These are phyloP conservation scores for Gossypium australe DNA, from an alignment of 345 rosid species.

Conservation along the genomic window DNA sequence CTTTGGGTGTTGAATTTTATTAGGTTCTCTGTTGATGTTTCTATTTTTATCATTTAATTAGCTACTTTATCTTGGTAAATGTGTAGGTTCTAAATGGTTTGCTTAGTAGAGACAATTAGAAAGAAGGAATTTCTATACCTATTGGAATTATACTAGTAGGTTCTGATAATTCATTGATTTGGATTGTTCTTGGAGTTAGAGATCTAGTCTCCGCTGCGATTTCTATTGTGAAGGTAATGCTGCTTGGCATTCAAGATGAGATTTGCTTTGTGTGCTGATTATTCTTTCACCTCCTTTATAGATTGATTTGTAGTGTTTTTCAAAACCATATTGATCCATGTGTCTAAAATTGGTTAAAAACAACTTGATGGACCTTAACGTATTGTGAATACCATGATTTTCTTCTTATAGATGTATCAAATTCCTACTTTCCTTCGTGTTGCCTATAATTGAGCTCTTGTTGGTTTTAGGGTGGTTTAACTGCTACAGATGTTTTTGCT, in stretches of 20 bases:
- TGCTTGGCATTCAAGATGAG: not conserved
- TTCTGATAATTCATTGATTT: slow-evolving; percentile 92
- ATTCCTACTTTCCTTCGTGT: not conserved
- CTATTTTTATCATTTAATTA: not conserved
- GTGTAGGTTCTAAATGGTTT: slow-evolving; percentile 87
- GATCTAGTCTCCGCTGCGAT: slow-evolving; percentile 93
- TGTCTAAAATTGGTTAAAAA: not conserved
- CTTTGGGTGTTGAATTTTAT: not conserved
- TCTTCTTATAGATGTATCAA: not conserved
- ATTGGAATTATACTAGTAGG: slow-evolving; percentile 98
- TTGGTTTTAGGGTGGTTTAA: slow-evolving; percentile 80
- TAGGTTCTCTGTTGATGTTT: not conserved
- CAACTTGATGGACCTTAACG: not conserved
- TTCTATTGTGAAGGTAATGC: slow-evolving; percentile 81
- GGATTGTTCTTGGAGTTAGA: slow-evolving; percentile 96
- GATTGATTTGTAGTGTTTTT: not conserved
- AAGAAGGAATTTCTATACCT: slow-evolving; percentile 96
- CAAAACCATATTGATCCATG: not conserved
- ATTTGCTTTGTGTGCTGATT: not conserved
- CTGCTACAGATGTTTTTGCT: slow-evolving; percentile 94
- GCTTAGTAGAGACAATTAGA: slow-evolving; percentile 79
- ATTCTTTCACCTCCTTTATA: not conserved
- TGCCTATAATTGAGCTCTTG: slow-evolving; percentile 2
- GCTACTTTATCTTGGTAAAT: slow-evolving; percentile 14
- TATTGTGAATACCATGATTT: not conserved